A percentile compares a stretch with the other conserved stretches of the same genome.
phyloP scores from a whole-genome alignment of 2,329 filamentous ascomycete species.

The Rhynchosporium secalis region DNA sequence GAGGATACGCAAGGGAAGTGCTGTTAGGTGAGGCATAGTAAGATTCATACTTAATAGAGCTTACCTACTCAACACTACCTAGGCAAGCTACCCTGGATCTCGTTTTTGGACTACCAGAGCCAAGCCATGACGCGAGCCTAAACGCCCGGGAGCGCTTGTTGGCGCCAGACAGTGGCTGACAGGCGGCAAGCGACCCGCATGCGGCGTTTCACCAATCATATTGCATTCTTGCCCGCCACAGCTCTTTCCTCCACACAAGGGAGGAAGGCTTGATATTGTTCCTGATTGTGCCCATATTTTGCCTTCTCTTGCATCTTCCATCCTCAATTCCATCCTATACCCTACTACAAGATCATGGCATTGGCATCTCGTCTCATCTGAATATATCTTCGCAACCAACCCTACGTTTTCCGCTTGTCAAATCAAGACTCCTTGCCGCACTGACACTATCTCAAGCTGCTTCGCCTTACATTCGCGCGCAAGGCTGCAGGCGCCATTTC shows the following conservation, averaged over 20 bases:
- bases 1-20: not conserved
- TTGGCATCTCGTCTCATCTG: not conserved
- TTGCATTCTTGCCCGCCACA: not conserved
- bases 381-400: not conserved
- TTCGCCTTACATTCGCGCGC: constrained; percentile 22
- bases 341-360: too few relatives aligned
- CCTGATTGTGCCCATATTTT: not conserved
- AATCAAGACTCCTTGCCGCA: constrained; percentile 4
- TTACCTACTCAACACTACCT: too few relatives aligned
- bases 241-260: not conserved
- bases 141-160: too few relatives aligned
- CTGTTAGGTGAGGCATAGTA: not conserved
- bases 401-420: not conserved
- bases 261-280: not conserved
- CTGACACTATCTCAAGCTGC: not conserved
- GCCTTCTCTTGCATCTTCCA: not conserved
- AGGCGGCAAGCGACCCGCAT: not conserved
- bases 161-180: too few relatives aligned
- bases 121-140: constrained; percentile 6
- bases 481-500: constrained; percentile 23
- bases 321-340: not conserved
- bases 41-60: not conserved
- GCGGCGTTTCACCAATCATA: constrained; percentile 16
- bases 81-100: not conserved
- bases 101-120: not conserved